Percentiles rank a stretch among this genome's conserved stretches.
Evolutionary conservation across 306 rosid species (phyloP).

Genomic region (Glycine latifolia): DNA sequence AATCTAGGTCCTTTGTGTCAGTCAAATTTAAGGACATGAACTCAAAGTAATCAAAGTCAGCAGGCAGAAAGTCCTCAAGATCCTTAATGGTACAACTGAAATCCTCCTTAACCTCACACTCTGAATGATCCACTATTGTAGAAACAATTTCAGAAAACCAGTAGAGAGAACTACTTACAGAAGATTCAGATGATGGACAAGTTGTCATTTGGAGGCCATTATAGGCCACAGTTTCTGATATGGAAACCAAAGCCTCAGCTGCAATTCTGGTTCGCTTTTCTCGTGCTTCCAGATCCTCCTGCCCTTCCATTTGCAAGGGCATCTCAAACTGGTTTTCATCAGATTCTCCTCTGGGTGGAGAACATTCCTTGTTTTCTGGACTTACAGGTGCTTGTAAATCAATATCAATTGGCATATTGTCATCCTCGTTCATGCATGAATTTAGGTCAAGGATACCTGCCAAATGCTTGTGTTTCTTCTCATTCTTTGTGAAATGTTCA

Average conservation of each 20-base stretch:
- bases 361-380: slow-evolving; percentile 76
- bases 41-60: slow-evolving; percentile 82
- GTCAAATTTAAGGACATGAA: slow-evolving; percentile 80
- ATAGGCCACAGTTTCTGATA: slow-evolving; percentile 58
- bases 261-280: slow-evolving; percentile 62
- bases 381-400: slow-evolving; percentile 71
- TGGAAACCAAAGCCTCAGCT: slow-evolving; percentile 70
- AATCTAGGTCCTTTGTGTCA: slow-evolving; percentile 59
- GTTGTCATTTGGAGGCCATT: slow-evolving; percentile 40
- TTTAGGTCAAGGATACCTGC: slow-evolving; percentile 71
- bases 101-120: slow-evolving; percentile 40
- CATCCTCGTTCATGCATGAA: slow-evolving; percentile 57
- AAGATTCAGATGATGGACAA: slow-evolving; percentile 40
- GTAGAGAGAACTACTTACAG: slow-evolving; percentile 53
- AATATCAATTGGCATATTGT: slow-evolving; percentile 50
- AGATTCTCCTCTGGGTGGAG: slow-evolving; percentile 78
- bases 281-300: slow-evolving; percentile 43
- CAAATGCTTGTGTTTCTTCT: slow-evolving; percentile 34
- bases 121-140: slow-evolving; percentile 50
- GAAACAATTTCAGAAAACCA: slow-evolving; percentile 86
- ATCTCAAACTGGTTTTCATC: slow-evolving; percentile 61
- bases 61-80: slow-evolving; percentile 56
- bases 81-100: slow-evolving; percentile 28
- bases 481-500: slow-evolving; percentile 50
- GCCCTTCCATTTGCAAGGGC: slow-evolving; percentile 48